Percentiles rank a stretch among this genome's conserved stretches.
These are phyloP conservation scores for Geosiphon pyriformis DNA, from an alignment of 192 early-diverging fungal genomes.

Conservation along the genomic window DNA sequence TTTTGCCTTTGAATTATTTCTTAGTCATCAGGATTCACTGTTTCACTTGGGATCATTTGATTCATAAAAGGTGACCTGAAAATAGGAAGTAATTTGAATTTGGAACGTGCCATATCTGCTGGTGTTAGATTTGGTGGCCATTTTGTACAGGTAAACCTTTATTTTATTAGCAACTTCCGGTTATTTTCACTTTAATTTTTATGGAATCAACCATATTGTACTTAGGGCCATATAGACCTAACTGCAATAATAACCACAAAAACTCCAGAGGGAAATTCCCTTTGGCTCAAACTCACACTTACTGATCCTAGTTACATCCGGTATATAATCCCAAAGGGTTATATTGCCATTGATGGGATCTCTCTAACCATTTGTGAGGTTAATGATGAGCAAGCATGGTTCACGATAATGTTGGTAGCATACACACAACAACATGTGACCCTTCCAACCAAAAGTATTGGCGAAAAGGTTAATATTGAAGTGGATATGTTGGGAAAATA, in stretches of 20 bases:
- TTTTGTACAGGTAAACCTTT: conserved; percentile 74
- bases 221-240: conserved; percentile 84
- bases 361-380: conserved; percentile 92
- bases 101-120: conserved; percentile 89
- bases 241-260: conserved; percentile 70
- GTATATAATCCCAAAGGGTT: conserved; percentile 95
- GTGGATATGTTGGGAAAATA: conserved; percentile 99
- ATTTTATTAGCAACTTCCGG: too few relatives aligned
- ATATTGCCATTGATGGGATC: conserved; percentile 88
- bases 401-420: conserved; percentile 94
- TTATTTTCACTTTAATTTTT: too few relatives aligned
- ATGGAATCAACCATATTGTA: background rate
- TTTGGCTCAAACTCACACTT: conserved; percentile 56
- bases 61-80: conserved; percentile 65
- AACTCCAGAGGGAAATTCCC: conserved; percentile 84
- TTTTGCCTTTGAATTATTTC: background rate
- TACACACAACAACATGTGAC: conserved; percentile 84
- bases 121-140: conserved; percentile 92
- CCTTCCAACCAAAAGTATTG: conserved; percentile 66
- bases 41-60: too few relatives aligned
- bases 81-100: conserved; percentile 77
- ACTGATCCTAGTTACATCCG: conserved; percentile 54
- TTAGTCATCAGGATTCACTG: too few relatives aligned
- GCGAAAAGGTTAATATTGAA: conserved; percentile 86
- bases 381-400: conserved; percentile 64